Evolutionary conservation across 306 rosid species (phyloP), one percentile per base, ranked within the genome.

Genomic region (Corylus heterophylla): DNA sequence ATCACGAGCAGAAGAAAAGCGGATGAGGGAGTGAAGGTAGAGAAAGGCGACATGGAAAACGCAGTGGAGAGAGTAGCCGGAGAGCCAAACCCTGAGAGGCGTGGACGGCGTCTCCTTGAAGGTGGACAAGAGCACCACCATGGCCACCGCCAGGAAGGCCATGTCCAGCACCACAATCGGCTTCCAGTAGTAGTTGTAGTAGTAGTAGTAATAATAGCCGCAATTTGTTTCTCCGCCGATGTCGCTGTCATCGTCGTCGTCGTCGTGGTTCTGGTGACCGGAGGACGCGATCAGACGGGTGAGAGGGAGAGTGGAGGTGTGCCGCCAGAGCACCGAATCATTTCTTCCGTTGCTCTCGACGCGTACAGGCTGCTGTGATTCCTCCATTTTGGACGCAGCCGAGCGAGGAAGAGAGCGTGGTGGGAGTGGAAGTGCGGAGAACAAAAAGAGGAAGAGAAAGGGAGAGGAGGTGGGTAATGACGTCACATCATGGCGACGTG

Each of bases 51-150:
- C 85, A 73, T 92, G 97, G 56, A 90, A 64, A 42, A 86, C 22
- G 78, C 96, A 90, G 86, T 89, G 96, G 13, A 86, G 69, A 50
- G 88, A 86, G 80, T 92, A 89, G 56, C 92, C 97, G 69, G 76
- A 82, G 14, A 92, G 86, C 97, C 97, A 92, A 7, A 86, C 68
- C 78, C 97, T 82, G 71, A 92, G 80, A 74, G 96, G 97, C 25
- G 93, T 89, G 11, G 91, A 81, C 0, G 97, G 97, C 5, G 82
- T 86, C 81, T 92, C 97, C 4, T 13, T 49, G 62, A 90, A 74
- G 1, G 93, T 86, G 35, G 91, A 88, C 1, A 90, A 74, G 39
- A 92, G 92, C 1, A 92, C 97, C 54, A 79, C 84, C 69, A 88
- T 76, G 71, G 96, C 82, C 47, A 88, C 92, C 16, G 82, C 73